These are phyloP conservation scores for Clarireedia monteithiana DNA, from an alignment of 2,329 filamentous ascomycete species.

Conservation along the genomic window DNA sequence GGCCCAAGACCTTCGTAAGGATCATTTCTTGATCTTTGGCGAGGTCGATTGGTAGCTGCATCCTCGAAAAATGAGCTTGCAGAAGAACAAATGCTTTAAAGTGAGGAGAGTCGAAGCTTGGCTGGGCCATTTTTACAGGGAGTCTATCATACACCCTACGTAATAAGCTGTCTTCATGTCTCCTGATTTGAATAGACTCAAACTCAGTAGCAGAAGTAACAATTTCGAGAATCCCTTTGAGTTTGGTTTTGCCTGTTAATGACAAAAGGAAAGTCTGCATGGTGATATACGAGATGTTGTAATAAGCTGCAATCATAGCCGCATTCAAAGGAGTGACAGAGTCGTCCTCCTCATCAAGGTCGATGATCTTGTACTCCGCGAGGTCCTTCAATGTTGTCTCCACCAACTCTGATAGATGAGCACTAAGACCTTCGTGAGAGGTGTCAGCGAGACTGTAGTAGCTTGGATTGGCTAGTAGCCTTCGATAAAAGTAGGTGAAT, in stretches of 20 bases:
- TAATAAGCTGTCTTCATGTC: slow-evolving; percentile 83
- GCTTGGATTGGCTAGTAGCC: slow-evolving; percentile 88
- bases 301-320: slow-evolving; percentile 97
- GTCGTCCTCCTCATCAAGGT: slow-evolving; percentile 91
- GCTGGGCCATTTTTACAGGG: slow-evolving; percentile 89
- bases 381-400: slow-evolving; percentile 89
- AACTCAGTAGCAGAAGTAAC: slow-evolving; percentile 96
- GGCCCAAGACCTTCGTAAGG: slow-evolving; percentile 72
- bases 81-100: slow-evolving; percentile 98
- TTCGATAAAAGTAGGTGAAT: slow-evolving; percentile 96
- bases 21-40: slow-evolving; percentile 93
- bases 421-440: slow-evolving; percentile 87
- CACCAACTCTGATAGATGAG: slow-evolving; percentile 88
- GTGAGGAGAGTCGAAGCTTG: slow-evolving; percentile 84
- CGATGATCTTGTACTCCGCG: slow-evolving; percentile 87
- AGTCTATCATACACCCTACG: slow-evolving; percentile 90
- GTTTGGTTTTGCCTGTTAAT: slow-evolving; percentile 77
- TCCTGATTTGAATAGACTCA: slow-evolving; percentile 85
- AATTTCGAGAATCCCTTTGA: slow-evolving; percentile 96
- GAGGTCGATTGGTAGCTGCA: slow-evolving; percentile 92
- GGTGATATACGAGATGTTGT: slow-evolving; percentile 98
- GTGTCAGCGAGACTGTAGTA: slow-evolving; percentile 89
- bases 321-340: slow-evolving; percentile 84
- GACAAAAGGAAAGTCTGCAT: slow-evolving; percentile 98
- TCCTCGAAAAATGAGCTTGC: slow-evolving; percentile 93